phyloP scores from a whole-genome alignment of 495 filamentous ascomycete genomes.

The Neurospora sp. region DNA sequence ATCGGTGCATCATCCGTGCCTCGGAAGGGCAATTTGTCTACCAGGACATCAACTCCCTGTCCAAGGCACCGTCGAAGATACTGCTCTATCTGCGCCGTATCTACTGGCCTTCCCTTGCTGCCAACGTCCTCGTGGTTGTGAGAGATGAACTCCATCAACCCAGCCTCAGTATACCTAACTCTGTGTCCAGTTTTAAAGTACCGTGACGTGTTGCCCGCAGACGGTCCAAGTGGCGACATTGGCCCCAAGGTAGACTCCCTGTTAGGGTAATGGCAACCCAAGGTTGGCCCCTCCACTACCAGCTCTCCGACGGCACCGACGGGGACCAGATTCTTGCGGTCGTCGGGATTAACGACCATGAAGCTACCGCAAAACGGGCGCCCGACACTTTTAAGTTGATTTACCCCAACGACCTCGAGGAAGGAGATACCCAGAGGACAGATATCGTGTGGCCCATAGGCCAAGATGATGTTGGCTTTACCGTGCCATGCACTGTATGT shows the following conservation, averaged over 20 bases:
- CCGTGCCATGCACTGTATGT: slow-evolving; percentile 32
- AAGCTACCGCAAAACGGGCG: slow-evolving; percentile 34
- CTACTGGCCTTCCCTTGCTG: slow-evolving; percentile 22
- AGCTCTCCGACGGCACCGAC: slow-evolving; percentile 39
- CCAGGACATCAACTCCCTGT: slow-evolving; percentile 32
- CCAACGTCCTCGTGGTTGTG: slow-evolving; percentile 21
- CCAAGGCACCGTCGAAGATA: slow-evolving; percentile 35
- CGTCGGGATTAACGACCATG: slow-evolving; percentile 39
- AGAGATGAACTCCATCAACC: slow-evolving; percentile 34
- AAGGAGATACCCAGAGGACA: slow-evolving; percentile 37
- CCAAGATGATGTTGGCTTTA: slow-evolving; percentile 33
- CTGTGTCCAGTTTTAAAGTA: slow-evolving; percentile 35
- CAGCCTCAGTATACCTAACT: slow-evolving; percentile 33
- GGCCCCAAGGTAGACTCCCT: slow-evolving; percentile 19
- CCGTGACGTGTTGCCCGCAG: slow-evolving; percentile 9
- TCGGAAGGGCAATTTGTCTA: slow-evolving; percentile 34
- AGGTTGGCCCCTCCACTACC: slow-evolving; percentile 35
- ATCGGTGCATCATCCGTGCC: slow-evolving; percentile 20
- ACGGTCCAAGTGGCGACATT: slow-evolving; percentile 13
- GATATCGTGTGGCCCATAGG: slow-evolving; percentile 35
- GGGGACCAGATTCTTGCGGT: slow-evolving; percentile 35
- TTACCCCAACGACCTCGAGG: slow-evolving; percentile 26
- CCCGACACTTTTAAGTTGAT: slow-evolving; percentile 29
- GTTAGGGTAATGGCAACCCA: slow-evolving; percentile 26
- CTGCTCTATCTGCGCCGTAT: slow-evolving; percentile 32